Evolutionary conservation across 805 yeast species (phyloP).

Genomic region (Candida saitoana): DNA sequence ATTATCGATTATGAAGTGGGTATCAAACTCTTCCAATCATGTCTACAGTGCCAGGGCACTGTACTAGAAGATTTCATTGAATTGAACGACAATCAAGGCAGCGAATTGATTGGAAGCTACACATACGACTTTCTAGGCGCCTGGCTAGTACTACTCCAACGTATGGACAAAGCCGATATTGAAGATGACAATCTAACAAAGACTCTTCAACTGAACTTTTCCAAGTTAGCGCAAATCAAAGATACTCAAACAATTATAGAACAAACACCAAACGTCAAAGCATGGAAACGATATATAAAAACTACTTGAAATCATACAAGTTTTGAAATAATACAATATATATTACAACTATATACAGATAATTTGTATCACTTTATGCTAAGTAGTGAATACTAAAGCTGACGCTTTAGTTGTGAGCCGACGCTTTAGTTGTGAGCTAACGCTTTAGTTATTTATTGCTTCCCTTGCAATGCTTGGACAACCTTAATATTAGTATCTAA

Average conservation of each 20-base stretch:
- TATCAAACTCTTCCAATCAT: constrained; percentile 10
- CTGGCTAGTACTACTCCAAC: constrained; percentile 25
- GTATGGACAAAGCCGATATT: constrained; percentile 6
- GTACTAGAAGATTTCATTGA: constrained; percentile 14
- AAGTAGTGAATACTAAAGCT: too few relatives aligned
- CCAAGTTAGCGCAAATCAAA: not conserved
- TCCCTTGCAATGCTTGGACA: constrained; percentile 51
- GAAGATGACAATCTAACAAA: not conserved
- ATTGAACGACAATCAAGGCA: constrained; percentile 15
- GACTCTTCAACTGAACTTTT: not conserved
- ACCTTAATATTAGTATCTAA: constrained; percentile 84
- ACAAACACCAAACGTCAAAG: not conserved
- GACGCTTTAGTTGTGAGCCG: too few relatives aligned
- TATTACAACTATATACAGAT: constrained; percentile 2
- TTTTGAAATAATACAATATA: not conserved
- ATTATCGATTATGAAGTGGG: constrained; percentile 15
- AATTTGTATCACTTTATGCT: too few relatives aligned
- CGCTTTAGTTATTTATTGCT: too few relatives aligned
- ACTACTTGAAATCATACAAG: too few relatives aligned
- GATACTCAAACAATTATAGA: not conserved
- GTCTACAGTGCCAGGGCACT: constrained; percentile 21
- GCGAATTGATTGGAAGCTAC: constrained; percentile 19
- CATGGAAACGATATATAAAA: too few relatives aligned
- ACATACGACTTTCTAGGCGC: constrained; percentile 32
- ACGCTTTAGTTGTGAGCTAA: too few relatives aligned